A percentile compares a stretch with the other conserved stretches of the same genome.
These are phyloP conservation scores for Akanthomyces uredinophilus DNA, from an alignment of 2,329 filamentous ascomycete species.

Conservation along the genomic window DNA sequence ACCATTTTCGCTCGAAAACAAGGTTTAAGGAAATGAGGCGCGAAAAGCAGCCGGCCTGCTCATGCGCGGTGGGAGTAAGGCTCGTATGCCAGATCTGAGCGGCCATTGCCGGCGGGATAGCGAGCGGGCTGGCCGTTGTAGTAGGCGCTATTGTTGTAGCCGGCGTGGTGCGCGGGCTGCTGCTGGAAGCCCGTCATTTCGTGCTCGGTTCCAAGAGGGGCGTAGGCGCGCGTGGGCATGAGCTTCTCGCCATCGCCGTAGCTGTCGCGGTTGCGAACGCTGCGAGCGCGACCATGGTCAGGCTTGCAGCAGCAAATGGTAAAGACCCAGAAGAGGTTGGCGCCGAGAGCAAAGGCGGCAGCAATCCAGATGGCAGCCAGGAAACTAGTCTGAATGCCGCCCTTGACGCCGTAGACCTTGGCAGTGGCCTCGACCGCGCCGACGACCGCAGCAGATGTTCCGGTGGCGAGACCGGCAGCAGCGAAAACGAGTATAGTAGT, in stretches of 20 bases:
- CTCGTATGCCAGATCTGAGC: constrained; percentile 56
- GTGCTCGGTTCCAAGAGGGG: constrained; percentile 30
- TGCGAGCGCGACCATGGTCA: constrained; percentile 25
- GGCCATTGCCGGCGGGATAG: constrained; percentile 37
- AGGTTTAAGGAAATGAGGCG: background rate
- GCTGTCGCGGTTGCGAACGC: constrained; percentile 30
- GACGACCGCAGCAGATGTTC: constrained; percentile 64
- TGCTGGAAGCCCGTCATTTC: constrained; percentile 36
- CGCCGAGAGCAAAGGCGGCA: constrained; percentile 68
- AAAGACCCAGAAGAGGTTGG: constrained; percentile 85
- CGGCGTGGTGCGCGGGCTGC: constrained; percentile 24
- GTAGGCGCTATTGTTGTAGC: constrained; percentile 10
- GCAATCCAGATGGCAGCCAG: constrained; percentile 74
- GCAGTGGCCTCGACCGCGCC: constrained; percentile 61
- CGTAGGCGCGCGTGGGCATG: constrained; percentile 35
- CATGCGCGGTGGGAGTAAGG: constrained; percentile 56
- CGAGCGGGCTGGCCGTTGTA: constrained; percentile 29
- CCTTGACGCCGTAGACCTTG: constrained; percentile 65
- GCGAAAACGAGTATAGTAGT: constrained; percentile 50
- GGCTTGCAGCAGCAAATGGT: constrained; percentile 85
- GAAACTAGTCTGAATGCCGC: constrained; percentile 62
- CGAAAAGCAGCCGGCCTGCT: constrained; percentile 15
- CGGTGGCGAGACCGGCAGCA: constrained; percentile 69
- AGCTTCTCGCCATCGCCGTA: constrained; percentile 47
- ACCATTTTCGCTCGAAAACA: constrained; percentile 1